Conservation (phyloP, 2,329 filamentous ascomycete genomes). For the Diaporthe vaccinii region DNA sequence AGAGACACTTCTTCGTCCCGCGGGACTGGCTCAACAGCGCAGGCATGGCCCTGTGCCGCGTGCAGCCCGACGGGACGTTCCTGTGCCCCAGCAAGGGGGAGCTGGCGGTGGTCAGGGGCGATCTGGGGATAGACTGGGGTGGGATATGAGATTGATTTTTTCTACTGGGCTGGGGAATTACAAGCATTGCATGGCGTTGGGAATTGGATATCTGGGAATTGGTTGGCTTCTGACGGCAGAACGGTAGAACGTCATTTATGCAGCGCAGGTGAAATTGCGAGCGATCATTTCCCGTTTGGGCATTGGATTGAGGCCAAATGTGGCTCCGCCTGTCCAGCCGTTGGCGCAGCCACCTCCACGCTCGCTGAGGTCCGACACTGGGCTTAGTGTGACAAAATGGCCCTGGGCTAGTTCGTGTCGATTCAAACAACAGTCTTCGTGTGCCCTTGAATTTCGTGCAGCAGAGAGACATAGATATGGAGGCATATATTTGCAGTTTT, state of each 20-base stretch:
- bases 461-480: not conserved
- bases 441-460: not conserved
- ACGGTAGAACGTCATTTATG: constrained; percentile 7
- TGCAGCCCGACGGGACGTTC: constrained; percentile 42
- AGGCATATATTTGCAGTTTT: not conserved
- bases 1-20: constrained; percentile 46
- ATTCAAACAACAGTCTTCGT: not conserved
- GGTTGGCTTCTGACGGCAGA: not conserved
- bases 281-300: constrained; percentile 4
- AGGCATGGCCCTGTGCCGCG: constrained; percentile 39
- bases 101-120: constrained; percentile 41
- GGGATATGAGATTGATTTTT: constrained; percentile 28
- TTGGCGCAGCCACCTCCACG: constrained; percentile 31
- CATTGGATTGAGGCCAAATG: constrained; percentile 30
- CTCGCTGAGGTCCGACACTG: not conserved
- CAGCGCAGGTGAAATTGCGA: not conserved
- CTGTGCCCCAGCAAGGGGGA: constrained; percentile 44
- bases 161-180: not conserved
- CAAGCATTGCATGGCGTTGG: constrained; percentile 14
- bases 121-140: constrained; percentile 41
- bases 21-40: constrained; percentile 44
- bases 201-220: not conserved
- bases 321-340: constrained; percentile 1
- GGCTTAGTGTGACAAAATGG: constrained; percentile 1
- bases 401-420: not conserved